A percentile compares a stretch with the other conserved stretches of the same genome.
phyloP scores from a whole-genome alignment of 352 stramenopile genomes.

The Pythium aristosporum region DNA sequence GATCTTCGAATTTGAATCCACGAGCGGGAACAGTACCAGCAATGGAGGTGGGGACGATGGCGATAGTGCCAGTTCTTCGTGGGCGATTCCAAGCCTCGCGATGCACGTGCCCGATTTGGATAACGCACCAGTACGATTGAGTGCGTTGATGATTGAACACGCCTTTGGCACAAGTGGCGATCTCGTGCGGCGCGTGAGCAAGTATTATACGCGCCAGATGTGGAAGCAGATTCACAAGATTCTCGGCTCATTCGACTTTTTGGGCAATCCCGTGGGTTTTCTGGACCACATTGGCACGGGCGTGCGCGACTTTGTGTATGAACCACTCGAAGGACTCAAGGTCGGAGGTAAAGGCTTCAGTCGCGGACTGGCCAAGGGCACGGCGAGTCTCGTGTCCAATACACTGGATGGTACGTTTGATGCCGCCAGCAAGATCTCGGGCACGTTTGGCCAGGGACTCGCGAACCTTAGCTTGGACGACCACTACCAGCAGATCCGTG shows the following conservation, averaged over 20 bases:
- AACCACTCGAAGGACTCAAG: slow-evolving; percentile 92
- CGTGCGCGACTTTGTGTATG: slow-evolving; percentile 96
- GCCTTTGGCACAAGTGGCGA: slow-evolving; percentile 87
- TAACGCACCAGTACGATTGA: slow-evolving; percentile 84
- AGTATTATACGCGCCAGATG: slow-evolving; percentile 88
- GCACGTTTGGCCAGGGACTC: slow-evolving; percentile 85
- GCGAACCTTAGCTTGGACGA: slow-evolving; percentile 86
- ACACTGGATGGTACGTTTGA: slow-evolving; percentile 88
- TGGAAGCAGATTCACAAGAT: slow-evolving; percentile 91
- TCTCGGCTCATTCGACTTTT: slow-evolving; percentile 86
- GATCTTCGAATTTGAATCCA: slow-evolving; percentile 34
- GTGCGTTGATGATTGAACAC: slow-evolving; percentile 87
- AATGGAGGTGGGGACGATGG: slow-evolving; percentile 37
- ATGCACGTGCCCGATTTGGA: slow-evolving; percentile 89
- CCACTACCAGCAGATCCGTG: slow-evolving; percentile 85
- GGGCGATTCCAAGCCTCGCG: slow-evolving; percentile 82
- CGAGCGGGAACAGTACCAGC: background rate
- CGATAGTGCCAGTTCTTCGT: slow-evolving; percentile 53
- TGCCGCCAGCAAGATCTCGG: slow-evolving; percentile 86
- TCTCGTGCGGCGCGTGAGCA: slow-evolving; percentile 78
- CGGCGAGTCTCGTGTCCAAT: slow-evolving; percentile 84
- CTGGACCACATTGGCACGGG: slow-evolving; percentile 95
- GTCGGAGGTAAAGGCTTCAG: slow-evolving; percentile 85
- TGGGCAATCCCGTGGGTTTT: slow-evolving; percentile 87
- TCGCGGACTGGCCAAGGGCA: slow-evolving; percentile 84